Base-by-base conservation (phyloP, 805 yeast species). In the Candida insectorum region DNA sequence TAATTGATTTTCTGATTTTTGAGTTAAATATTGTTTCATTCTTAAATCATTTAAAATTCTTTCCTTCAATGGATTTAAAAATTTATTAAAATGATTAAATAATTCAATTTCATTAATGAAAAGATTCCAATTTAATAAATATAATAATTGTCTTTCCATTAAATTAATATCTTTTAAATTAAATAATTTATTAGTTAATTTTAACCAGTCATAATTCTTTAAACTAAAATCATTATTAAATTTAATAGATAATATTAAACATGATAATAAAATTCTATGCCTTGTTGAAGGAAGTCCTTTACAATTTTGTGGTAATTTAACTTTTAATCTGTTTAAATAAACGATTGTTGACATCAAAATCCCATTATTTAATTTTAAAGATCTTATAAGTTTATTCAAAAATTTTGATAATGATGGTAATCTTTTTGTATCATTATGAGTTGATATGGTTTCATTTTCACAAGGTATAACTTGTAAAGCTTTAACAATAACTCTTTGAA, bases 281-380 rank as follows among this genome's bases (percentile, higher is more conserved):
- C 86, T 69, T 3, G 94, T 84, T 45, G 89, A 82, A 27, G 89
- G 84, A 43, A 81, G 63, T 20, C 91, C 91, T 48, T 76, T 80
- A 21, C 88, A 85, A 44, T 81, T 83, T 37, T 66, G 63, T 33
- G 91, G 91, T 32, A 84, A 62, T 43, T 71, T 77, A 32, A 69
- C 40, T 50, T 75, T 75, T 46, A 84, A 63, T 48, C 77, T 68
- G 48, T 79, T 75, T 54, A 84, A 65, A 55, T 81, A 82, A 20
- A 82, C 80, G 34, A 79, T 69, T 4, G 91, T 80, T 10, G 86
- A 69, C 74, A 84, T 72, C 45, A 84, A 64, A 12, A 89, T 83
- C 24, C 89, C 87, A 3, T 88, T 79, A 57, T 82, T 79, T n/a
- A 84, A 87, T 49, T 81, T 81, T 19, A 88, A 79, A 62, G 81